Conservation (phyloP, 768 basidiomycete genomes). For the Dentipellis sp. region DNA sequence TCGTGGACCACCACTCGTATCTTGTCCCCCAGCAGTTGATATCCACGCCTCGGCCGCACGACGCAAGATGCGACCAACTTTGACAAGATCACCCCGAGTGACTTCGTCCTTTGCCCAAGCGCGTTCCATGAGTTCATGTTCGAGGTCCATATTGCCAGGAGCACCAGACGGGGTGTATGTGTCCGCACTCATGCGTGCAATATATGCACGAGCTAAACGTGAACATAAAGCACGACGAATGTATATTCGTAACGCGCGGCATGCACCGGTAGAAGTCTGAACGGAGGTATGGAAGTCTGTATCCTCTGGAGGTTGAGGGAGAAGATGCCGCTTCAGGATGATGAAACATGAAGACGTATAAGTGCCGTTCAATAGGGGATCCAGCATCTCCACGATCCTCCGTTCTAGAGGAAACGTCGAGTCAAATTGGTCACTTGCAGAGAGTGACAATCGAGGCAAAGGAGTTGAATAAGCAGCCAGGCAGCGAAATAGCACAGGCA, state of each 20-base stretch:
- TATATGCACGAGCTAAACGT: conserved; percentile 59
- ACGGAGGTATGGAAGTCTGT: conserved; percentile 10
- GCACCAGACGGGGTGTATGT: conserved; percentile 53
- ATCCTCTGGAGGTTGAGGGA: conserved; percentile 30
- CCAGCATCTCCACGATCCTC: conserved; percentile 46
- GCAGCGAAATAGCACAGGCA: conserved; percentile 68
- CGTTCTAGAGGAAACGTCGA: conserved; percentile 35
- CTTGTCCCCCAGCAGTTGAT: conserved; percentile 6
- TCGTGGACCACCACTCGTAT: conserved; percentile 17
- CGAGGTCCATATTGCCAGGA: conserved; percentile 49
- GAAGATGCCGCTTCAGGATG: conserved; percentile 50
- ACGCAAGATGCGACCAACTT: conserved; percentile 45
- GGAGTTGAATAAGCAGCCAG: conserved; percentile 57
- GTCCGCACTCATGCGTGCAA: conserved; percentile 41
- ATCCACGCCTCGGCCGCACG: conserved; percentile 57
- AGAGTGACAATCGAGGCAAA: conserved; percentile 58
- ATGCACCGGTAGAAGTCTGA: conserved; percentile 22
- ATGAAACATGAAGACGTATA: conserved; percentile 58
- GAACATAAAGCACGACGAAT: conserved; percentile 53
- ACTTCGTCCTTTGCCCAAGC: conserved; percentile 66
- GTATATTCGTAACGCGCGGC: conserved; percentile 49
- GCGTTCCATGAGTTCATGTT: conserved; percentile 56
- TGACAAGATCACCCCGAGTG: conserved; percentile 57
- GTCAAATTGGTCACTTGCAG: conserved; percentile 24
- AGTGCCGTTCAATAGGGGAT: conserved; percentile 50